phyloP scores from a whole-genome alignment of 2,329 filamentous ascomycete genomes.

The Byssothecium circinans region DNA sequence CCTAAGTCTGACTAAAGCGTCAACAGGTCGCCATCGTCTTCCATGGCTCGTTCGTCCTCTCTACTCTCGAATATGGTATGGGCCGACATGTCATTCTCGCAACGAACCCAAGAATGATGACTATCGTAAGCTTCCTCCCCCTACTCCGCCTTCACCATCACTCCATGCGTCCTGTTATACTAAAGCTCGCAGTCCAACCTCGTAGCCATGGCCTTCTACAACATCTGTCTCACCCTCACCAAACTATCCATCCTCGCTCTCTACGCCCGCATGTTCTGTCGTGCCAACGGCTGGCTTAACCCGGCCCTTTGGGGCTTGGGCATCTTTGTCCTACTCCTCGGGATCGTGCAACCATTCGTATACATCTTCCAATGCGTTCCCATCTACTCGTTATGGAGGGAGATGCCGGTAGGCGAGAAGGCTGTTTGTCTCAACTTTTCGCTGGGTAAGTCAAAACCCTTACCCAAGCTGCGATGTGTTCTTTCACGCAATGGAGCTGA shows the following conservation, averaged over 20 bases:
- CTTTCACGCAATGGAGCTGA: neutral
- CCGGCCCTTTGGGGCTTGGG: slow-evolving; percentile 8
- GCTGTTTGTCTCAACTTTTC: neutral
- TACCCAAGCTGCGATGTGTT: neutral
- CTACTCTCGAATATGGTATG: slow-evolving; percentile 4
- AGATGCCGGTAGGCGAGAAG: neutral
- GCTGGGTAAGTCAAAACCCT: neutral
- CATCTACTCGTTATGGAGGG: slow-evolving; percentile 6
- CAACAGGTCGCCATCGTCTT: slow-evolving; percentile 4
- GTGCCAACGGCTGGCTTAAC: slow-evolving; percentile 11
- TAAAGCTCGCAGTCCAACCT: slow-evolving; percentile 7
- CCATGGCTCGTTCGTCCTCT: slow-evolving; percentile 7
- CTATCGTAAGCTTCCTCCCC: slow-evolving; percentile 11
- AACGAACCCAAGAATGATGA: slow-evolving; percentile 3
- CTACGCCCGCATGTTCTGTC: slow-evolving; percentile 14
- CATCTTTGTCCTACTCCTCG: slow-evolving; percentile 11
- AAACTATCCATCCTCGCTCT: slow-evolving; percentile 15
- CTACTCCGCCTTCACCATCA: neutral
- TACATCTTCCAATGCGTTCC: slow-evolving; percentile 17
- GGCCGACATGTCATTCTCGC: slow-evolving; percentile 11
- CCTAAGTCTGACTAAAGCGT: neutral
- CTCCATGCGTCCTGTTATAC: neutral
- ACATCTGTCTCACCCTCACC: slow-evolving; percentile 7
- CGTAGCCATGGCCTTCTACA: slow-evolving; percentile 12
- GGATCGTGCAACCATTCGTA: slow-evolving; percentile 9